A percentile compares a stretch with the other conserved stretches of the same genome.
Conservation (phyloP, 371 early-diverging fungal species). For the Conidiobolus coronatus region DNA sequence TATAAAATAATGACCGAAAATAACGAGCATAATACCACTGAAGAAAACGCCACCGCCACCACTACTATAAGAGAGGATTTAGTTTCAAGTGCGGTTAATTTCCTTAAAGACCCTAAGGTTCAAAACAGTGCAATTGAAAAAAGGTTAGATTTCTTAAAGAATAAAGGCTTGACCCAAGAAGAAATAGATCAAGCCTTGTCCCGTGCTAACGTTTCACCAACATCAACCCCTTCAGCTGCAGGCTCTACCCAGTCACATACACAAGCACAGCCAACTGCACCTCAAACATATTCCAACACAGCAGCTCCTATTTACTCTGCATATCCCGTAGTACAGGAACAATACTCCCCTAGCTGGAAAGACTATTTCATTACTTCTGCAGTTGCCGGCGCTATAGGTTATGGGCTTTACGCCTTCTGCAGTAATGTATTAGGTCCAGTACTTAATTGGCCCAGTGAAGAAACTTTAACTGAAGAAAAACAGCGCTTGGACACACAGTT, state of each 20-base stretch:
- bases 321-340: constrained; percentile 13
- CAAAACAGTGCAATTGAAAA: constrained; percentile 68
- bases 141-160: constrained; percentile 77
- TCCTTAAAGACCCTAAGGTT: constrained; percentile 82
- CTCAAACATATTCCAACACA: constrained; percentile 11
- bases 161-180: constrained; percentile 73
- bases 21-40: too few relatives aligned
- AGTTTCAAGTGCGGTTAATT: constrained; percentile 68
- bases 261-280: constrained; percentile 6
- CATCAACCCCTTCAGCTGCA: constrained; percentile 9
- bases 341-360: constrained; percentile 64
- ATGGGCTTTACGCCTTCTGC: constrained; percentile 46
- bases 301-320: constrained; percentile 15
- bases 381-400: constrained; percentile 65
- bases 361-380: constrained; percentile 79
- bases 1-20: too few relatives aligned
- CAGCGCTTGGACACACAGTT: constrained; percentile 48
- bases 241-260: constrained; percentile 9
- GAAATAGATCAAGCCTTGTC: constrained; percentile 85
- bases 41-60: too few relatives aligned
- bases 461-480: constrained; percentile 44
- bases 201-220: constrained; percentile 16
- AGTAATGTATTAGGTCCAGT: constrained; percentile 44
- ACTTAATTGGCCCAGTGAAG: constrained; percentile 35
- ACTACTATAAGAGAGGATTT: constrained; percentile 34